A percentile compares a stretch with the other conserved stretches of the same genome.
Evolutionary conservation across 108 stramenopile genomes (phyloP).

Genomic region (Nitzschia putrida): DNA sequence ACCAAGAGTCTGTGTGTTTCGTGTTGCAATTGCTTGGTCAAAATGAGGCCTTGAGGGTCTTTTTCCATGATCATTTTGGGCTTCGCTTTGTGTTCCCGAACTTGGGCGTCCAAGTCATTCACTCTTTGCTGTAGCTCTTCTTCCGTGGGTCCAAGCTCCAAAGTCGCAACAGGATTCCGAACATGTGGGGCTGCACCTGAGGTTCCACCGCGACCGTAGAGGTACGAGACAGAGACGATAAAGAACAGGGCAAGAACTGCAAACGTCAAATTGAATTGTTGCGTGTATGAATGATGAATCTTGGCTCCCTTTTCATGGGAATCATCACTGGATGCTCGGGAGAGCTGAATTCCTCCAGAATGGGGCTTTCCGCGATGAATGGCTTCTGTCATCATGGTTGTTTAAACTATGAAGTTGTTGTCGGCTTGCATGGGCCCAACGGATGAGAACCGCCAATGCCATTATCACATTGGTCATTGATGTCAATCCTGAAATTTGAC

Average conservation of each 20-base stretch:
- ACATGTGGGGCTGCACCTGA: not conserved
- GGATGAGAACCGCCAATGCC: too few species aligned
- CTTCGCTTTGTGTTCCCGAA: conserved; percentile 60
- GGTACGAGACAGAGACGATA: conserved; percentile 1
- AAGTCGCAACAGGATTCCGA: not conserved
- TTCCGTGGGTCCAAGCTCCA: not conserved
- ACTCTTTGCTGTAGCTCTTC: conserved; percentile 36
- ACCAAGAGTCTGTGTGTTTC: conserved; percentile 59
- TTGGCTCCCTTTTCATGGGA: conserved; percentile 33
- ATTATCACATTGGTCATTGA: too few species aligned
- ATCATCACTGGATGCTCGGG: conserved; percentile 12
- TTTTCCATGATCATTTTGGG: conserved; percentile 75
- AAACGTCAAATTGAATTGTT: not conserved
- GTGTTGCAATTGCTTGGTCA: conserved; percentile 59
- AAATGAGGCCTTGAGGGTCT: conserved; percentile 48
- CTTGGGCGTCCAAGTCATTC: conserved; percentile 52
- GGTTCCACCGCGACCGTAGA: not conserved
- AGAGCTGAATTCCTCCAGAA: not conserved
- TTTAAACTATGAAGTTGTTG: too few species aligned
- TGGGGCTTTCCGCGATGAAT: not conserved
- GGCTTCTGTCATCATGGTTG: not conserved
- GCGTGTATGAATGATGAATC: not conserved
- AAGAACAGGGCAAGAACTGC: not conserved
- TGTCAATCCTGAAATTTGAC: too few species aligned
- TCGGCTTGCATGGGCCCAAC: too few species aligned